phyloP scores from a whole-genome alignment of 495 filamentous ascomycete genomes.

The Xanthoparmelia taractica region DNA sequence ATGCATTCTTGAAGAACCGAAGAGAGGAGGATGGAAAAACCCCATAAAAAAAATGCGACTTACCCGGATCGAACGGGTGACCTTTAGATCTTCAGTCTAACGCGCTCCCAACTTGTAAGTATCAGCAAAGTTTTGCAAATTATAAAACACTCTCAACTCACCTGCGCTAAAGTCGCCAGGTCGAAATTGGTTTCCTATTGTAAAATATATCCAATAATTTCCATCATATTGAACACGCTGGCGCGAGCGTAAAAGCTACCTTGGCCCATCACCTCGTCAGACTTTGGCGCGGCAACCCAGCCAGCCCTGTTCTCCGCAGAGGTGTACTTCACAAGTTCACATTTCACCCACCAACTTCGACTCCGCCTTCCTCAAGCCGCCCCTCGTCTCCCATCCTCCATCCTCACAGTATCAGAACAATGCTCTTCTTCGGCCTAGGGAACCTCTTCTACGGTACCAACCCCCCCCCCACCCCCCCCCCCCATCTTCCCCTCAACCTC shows the following conservation, averaged over 20 bases:
- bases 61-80: slow-evolving; percentile 15
- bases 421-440: slow-evolving; percentile 61
- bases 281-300: background rate
- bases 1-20: too few relatives aligned
- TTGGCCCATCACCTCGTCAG: background rate
- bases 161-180: slow-evolving; percentile 13
- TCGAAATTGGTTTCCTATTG: background rate
- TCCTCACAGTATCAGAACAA: slow-evolving; percentile 41
- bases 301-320: slow-evolving; percentile 20
- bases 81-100: slow-evolving; percentile 19
- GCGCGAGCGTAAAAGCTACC: too few relatives aligned
- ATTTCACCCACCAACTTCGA: background rate
- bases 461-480: too few relatives aligned
- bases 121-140: background rate
- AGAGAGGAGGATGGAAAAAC: background rate
- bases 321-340: background rate
- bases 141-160: background rate
- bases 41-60: slow-evolving; percentile 6
- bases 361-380: background rate
- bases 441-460: slow-evolving; percentile 70
- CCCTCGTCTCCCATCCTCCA: background rate
- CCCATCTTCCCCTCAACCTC: too few relatives aligned
- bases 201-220: background rate
- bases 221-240: too few relatives aligned
- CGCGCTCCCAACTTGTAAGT: slow-evolving; percentile 5